phyloP scores from a whole-genome alignment of 306 rosid species.

The Canavalia gladiata region DNA sequence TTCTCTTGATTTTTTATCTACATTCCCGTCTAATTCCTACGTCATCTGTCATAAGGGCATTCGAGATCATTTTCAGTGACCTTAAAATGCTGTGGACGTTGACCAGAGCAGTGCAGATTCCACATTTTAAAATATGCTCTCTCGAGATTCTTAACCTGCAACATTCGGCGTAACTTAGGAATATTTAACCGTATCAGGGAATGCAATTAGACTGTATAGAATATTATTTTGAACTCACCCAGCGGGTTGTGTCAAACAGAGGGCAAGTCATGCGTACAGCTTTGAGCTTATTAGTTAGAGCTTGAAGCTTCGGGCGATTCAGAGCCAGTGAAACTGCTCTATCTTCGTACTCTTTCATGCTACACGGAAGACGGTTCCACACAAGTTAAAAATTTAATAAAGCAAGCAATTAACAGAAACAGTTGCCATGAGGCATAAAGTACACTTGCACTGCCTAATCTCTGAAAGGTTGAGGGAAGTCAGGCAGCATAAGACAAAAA shows the following conservation, averaged over 20 bases:
- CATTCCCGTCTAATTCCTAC: slow-evolving; percentile 63
- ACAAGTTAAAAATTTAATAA: slow-evolving; percentile 11
- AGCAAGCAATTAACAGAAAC: neutral
- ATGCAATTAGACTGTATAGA: neutral
- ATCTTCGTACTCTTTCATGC: slow-evolving; percentile 95
- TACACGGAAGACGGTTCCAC: slow-evolving; percentile 35
- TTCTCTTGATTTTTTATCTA: slow-evolving; percentile 58
- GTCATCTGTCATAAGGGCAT: slow-evolving; percentile 62
- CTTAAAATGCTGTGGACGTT: slow-evolving; percentile 66
- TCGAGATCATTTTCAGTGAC: slow-evolving; percentile 64
- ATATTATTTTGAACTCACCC: slow-evolving; percentile 63
- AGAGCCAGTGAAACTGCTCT: slow-evolving; percentile 88
- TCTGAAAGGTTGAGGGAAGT: neutral
- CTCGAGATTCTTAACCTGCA: slow-evolving; percentile 69
- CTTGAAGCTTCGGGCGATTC: slow-evolving; percentile 81
- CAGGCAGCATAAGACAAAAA: neutral
- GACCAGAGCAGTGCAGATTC: slow-evolving; percentile 68
- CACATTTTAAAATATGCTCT: slow-evolving; percentile 66
- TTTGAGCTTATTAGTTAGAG: slow-evolving; percentile 81
- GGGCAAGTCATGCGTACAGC: slow-evolving; percentile 88
- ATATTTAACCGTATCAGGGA: neutral
- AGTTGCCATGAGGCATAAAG: neutral
- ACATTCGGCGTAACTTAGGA: slow-evolving; percentile 16
- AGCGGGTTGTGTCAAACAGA: slow-evolving; percentile 89
- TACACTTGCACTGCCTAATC: neutral